Base-by-base conservation (phyloP, 176 grass and related monocot species). In the Paspalum notatum region DNA sequence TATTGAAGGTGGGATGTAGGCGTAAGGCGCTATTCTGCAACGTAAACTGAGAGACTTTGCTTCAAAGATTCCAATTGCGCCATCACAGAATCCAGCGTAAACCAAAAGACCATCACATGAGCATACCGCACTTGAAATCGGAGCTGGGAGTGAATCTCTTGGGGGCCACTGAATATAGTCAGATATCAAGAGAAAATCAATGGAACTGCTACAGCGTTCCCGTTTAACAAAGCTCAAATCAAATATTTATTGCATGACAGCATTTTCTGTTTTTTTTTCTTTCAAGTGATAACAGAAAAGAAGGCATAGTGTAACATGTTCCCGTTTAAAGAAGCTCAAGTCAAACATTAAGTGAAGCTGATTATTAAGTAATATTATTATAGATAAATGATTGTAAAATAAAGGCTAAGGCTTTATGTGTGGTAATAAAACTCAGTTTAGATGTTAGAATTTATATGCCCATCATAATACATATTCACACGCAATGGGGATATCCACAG, bases 21-120 rank as follows among this genome's bases (percentile, higher is more conserved):
- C 83, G 48, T 89, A 85, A 58, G 90, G 89, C 18, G 87, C 87
- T 80, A 94, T 92, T 74, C 91, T 82, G 76, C 94, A 94, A 22
- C 89, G 82, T 48, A 97, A 78, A 50, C 87, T 84, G 57, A 94
- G 83, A 42, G 78, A 88, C 50, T 94, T 83, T 0, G 85, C 89
- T 88, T 97, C 94, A n/a, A 94, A 97, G 27, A 94, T 91, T 86
- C 89, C 94, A 80, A 97, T 39, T 60, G 91, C 91, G 42, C 91
- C 94, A 84, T 97, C 94, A 46, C 89, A 90, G 62, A 97, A 97
- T 66, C 85, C 84, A 54, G 94, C 82, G n/a, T 89, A 97, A 27
- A 97, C 74, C 68, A 91, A 75, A 21, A 92, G 66, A 80, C 91
- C 87, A 44, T 94, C 94, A 59, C 94, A 97, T 5, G 94, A 97